These are phyloP conservation scores for Pulveroboletus sp. DNA, from an alignment of 768 basidiomycete genomes.

Conservation along the genomic window DNA sequence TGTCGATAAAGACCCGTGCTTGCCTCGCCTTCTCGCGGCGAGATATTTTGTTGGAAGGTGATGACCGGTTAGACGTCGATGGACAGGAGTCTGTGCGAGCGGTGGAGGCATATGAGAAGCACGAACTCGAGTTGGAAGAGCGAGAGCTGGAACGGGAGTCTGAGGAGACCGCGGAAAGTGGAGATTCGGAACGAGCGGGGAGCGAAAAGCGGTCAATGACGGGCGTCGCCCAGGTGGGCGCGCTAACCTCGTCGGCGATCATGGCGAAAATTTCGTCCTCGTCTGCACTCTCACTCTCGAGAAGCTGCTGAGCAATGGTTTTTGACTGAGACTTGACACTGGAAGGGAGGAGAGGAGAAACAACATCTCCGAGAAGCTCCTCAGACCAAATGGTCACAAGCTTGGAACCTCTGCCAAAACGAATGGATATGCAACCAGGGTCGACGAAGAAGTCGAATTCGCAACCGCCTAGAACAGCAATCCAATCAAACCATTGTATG, in stretches of 20 bases:
- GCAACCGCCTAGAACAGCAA: slow-evolving; percentile 56
- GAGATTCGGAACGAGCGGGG: slow-evolving; percentile 49
- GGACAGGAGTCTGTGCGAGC: slow-evolving; percentile 50
- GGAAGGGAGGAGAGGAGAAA: slow-evolving; percentile 16
- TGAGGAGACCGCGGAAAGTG: slow-evolving; percentile 51
- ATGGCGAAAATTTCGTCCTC: slow-evolving; percentile 71
- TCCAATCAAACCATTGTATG: slow-evolving; percentile 82
- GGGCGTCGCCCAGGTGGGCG: slow-evolving; percentile 67
- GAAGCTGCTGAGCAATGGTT: slow-evolving; percentile 70
- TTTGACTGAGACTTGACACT: slow-evolving; percentile 34
- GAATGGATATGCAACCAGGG: slow-evolving; percentile 72
- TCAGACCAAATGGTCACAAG: slow-evolving; percentile 68
- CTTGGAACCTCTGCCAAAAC: slow-evolving; percentile 44
- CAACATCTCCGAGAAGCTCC: slow-evolving; percentile 33
- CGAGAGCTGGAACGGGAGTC: slow-evolving; percentile 51
- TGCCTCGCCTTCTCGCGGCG: slow-evolving; percentile 67
- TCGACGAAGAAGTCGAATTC: slow-evolving; percentile 81
- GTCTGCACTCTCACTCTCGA: slow-evolving; percentile 66
- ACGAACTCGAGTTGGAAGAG: slow-evolving; percentile 71
- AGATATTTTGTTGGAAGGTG: slow-evolving; percentile 48
- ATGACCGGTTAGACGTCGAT: slow-evolving; percentile 38
- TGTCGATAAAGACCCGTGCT: slow-evolving; percentile 69
- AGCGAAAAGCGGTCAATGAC: slow-evolving; percentile 55
- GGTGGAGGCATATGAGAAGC: slow-evolving; percentile 61
- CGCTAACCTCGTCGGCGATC: slow-evolving; percentile 66